Conservation (phyloP, 805 yeast genomes). For the Candida vaughaniae region DNA sequence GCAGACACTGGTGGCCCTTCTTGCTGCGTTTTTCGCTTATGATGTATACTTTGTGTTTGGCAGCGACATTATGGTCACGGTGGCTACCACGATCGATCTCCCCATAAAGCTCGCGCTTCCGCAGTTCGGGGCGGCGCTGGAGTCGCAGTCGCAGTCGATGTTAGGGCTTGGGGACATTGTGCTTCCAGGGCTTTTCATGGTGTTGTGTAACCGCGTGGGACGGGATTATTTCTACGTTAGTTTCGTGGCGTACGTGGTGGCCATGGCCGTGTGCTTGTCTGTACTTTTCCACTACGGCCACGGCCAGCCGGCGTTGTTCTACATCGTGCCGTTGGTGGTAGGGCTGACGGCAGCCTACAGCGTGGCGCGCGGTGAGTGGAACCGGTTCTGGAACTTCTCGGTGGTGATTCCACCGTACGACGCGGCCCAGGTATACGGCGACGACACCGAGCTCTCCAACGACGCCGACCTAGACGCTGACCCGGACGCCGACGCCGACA, state of each 20-base stretch:
- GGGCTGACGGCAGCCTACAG: conserved; percentile 29
- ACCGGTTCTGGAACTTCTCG: conserved; percentile 36
- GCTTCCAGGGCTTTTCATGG: conserved; percentile 54
- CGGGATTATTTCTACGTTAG: conserved; percentile 48
- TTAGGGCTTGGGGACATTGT: conserved; percentile 69
- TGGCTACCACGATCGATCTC: conserved; percentile 54
- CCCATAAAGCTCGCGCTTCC: conserved; percentile 56
- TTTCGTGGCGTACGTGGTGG: conserved; percentile 48
- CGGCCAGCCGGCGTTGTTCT: conserved; percentile 71
- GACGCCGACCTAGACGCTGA: neutral
- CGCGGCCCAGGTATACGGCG: neutral
- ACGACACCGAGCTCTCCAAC: neutral
- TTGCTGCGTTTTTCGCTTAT: conserved; percentile 54
- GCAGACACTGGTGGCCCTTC: conserved; percentile 25
- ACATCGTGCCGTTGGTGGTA: conserved; percentile 51
- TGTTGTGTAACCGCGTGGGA: conserved; percentile 52
- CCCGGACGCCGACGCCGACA: conserved; percentile 5
- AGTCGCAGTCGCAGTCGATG: conserved; percentile 27
- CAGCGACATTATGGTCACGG: conserved; percentile 59
- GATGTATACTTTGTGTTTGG: conserved; percentile 69
- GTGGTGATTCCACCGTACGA: conserved; percentile 12
- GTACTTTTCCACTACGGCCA: conserved; percentile 36
- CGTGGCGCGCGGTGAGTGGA: conserved; percentile 40
- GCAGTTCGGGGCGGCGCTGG: conserved; percentile 9
- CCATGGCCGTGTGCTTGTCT: conserved; percentile 41